Base-by-base conservation (phyloP, 2,329 filamentous ascomycete species). In the Aspergillus udagawae region DNA sequence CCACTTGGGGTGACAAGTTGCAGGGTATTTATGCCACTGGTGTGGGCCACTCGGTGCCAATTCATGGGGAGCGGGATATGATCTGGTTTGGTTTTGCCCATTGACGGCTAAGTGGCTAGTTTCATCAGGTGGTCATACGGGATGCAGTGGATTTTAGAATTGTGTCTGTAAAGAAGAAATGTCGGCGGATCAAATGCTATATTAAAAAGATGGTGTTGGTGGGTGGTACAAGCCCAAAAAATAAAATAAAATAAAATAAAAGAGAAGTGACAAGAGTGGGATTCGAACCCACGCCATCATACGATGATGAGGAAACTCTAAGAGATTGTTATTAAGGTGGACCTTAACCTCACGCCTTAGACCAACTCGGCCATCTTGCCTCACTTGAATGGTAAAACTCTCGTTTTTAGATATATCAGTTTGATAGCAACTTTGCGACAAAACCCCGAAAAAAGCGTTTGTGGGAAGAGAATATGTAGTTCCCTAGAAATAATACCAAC, bases 281-380 rank as follows among this genome's bases (percentile, higher is more conserved):
- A 54, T 54, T 54, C 52, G 52, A 54, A 54, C 52, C 52, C 52
- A 54, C 52, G 52, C 52, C 52, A 32, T 32, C 52, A 38, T 28
- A 41, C 45, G 52, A 32, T 38, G 52, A 54, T 54, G 42, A 54
- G 52, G 52, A 54, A 54, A 27, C 45, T 54, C 14, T 9, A 6
- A 42, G 45, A 54, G 45, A 5, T 54, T 7, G 12, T 5, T 54
- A 47, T 49, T 54, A 54, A 54, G 52, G 52, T 54, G 21, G 25
- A 49, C 52, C 52, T 54, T 54, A 54, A 54, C 52, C 52, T 54
- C 25, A 54, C 68, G 68, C 68, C 68, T 69, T 71, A 58, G 68
- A 71, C 68, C 68, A 70, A 67, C 68, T 71, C 68, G 68, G 68
- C 68, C 68, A 71, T 71, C 68, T 71, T 71, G 66, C 68, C 68